phyloP scores from a whole-genome alignment of 495 filamentous ascomycete species.

The Daldinia concentrica region DNA sequence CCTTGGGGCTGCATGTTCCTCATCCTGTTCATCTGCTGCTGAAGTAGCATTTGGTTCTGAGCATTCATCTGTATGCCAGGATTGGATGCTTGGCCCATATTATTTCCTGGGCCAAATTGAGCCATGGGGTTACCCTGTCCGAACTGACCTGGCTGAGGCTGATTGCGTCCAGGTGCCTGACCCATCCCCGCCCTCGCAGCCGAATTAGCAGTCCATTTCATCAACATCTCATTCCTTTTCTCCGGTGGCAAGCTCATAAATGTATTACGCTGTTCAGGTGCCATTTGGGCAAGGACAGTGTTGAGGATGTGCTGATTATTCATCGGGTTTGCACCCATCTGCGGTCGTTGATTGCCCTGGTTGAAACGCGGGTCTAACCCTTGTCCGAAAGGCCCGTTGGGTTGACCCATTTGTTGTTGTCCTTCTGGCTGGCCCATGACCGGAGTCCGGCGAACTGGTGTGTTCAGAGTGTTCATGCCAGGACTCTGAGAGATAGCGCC shows the following conservation, averaged over 20 bases:
- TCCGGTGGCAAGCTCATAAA: slow-evolving; percentile 49
- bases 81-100: slow-evolving; percentile 39
- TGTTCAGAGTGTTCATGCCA: slow-evolving; percentile 59
- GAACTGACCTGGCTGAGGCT: slow-evolving; percentile 49
- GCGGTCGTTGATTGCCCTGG: slow-evolving; percentile 49
- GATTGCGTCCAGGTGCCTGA: slow-evolving; percentile 42
- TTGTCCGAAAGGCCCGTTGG: slow-evolving; percentile 49
- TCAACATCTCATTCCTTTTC: slow-evolving; percentile 54
- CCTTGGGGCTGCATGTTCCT: slow-evolving; percentile 30
- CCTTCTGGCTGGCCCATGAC: slow-evolving; percentile 50
- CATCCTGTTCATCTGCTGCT: slow-evolving; percentile 47
- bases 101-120: slow-evolving; percentile 43
- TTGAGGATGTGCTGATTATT: slow-evolving; percentile 50
- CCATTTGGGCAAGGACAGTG: slow-evolving; percentile 49
- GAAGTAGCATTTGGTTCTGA: slow-evolving; percentile 49
- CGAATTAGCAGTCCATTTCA: slow-evolving; percentile 47
- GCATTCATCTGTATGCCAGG: slow-evolving; percentile 48
- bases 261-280: slow-evolving; percentile 42
- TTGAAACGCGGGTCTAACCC: slow-evolving; percentile 56
- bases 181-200: slow-evolving; percentile 23
- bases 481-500: slow-evolving; percentile 61
- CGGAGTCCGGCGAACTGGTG: slow-evolving; percentile 57
- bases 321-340: slow-evolving; percentile 39
- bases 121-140: slow-evolving; percentile 46
- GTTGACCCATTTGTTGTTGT: slow-evolving; percentile 49